phyloP scores from a whole-genome alignment of 805 yeast genomes.

The Cyberlindnera maclurae region DNA sequence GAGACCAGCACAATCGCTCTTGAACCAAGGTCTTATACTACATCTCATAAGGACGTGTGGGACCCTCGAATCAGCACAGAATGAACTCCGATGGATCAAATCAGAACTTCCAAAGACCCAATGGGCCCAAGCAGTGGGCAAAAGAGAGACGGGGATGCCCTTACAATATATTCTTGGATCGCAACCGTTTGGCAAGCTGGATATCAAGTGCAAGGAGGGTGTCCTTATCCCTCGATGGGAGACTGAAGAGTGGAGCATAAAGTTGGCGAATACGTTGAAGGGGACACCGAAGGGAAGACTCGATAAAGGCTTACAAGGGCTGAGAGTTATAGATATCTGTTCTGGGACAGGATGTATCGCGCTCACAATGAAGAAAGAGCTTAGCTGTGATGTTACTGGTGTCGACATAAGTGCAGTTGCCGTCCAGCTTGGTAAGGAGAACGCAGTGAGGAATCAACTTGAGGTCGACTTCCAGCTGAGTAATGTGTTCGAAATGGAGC shows the following conservation, averaged over 20 bases:
- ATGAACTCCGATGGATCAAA: constrained; percentile 60
- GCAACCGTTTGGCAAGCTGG: constrained; percentile 79
- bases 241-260: constrained; percentile 82
- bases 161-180: constrained; percentile 77
- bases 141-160: constrained; percentile 54
- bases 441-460: constrained; percentile 24
- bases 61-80: constrained; percentile 33
- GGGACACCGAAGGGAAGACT: neutral
- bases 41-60: constrained; percentile 16
- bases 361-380: constrained; percentile 35
- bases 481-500: constrained; percentile 8
- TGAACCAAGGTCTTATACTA: neutral
- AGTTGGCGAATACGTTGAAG: constrained; percentile 24
- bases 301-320: neutral
- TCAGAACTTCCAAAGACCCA: constrained; percentile 41
- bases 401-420: constrained; percentile 56
- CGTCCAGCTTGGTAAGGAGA: constrained; percentile 39
- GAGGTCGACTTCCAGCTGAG: constrained; percentile 6
- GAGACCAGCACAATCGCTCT: neutral
- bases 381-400: constrained; percentile 31
- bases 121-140: constrained; percentile 47
- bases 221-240: constrained; percentile 93
- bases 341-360: constrained; percentile 90
- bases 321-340: constrained; percentile 58
- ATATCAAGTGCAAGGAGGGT: constrained; percentile 48